Percentiles rank a stretch among this genome's conserved stretches.
Conservation (phyloP, 1,284 basidiomycete genomes). For the Ustanciosporium gigantosporum region DNA sequence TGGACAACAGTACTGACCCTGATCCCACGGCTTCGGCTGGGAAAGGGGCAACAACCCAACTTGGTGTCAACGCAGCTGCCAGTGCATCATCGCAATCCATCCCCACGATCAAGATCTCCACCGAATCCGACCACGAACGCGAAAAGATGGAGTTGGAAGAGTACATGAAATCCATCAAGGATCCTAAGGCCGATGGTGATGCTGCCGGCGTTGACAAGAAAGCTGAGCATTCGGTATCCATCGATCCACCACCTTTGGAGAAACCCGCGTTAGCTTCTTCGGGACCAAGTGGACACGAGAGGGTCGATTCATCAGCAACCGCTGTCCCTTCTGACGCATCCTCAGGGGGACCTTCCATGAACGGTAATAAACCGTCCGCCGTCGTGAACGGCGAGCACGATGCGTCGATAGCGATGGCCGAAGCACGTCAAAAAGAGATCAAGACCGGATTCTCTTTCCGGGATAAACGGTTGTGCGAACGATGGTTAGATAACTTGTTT, state of each 20-base stretch:
- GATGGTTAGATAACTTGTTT: slow-evolving; percentile 97
- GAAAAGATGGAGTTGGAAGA: slow-evolving; percentile 62
- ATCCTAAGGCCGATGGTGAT: neutral
- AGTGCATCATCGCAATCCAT: slow-evolving; percentile 64
- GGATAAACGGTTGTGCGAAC: slow-evolving; percentile 93
- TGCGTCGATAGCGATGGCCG: slow-evolving; percentile 34
- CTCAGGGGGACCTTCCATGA: neutral
- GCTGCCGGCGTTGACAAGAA: neutral
- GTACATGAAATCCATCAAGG: slow-evolving; percentile 56
- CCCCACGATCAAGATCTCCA: slow-evolving; percentile 86
- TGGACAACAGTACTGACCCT: slow-evolving; percentile 21
- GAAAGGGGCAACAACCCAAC: slow-evolving; percentile 15
- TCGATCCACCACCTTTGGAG: slow-evolving; percentile 59
- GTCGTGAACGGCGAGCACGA: slow-evolving; percentile 42
- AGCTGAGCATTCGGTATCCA: slow-evolving; percentile 11
- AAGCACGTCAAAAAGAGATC: slow-evolving; percentile 28
- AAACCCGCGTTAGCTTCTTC: slow-evolving; percentile 62
- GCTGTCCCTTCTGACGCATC: slow-evolving; percentile 14
- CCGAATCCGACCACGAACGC: slow-evolving; percentile 71
- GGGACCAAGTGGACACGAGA: slow-evolving; percentile 47
- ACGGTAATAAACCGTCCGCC: slow-evolving; percentile 2
- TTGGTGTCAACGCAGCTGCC: slow-evolving; percentile 43
- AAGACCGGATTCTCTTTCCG: slow-evolving; percentile 79
- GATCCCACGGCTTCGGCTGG: neutral
- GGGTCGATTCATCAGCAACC: slow-evolving; percentile 27